These are phyloP conservation scores for Calonectria naviculata DNA, from an alignment of 2,329 filamentous ascomycete species.

Conservation along the genomic window DNA sequence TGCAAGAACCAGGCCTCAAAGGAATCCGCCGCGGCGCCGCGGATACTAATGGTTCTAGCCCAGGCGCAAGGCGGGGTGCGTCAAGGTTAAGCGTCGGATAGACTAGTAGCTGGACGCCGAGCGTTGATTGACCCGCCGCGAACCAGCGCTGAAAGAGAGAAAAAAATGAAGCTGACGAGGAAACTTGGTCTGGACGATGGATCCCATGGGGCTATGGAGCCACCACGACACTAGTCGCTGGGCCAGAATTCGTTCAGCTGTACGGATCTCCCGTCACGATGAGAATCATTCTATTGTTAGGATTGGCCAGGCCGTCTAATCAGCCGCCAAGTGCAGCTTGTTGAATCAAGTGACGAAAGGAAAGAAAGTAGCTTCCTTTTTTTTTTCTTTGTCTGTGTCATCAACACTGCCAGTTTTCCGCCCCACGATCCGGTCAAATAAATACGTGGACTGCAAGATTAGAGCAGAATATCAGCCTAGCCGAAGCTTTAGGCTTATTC, in stretches of 20 bases:
- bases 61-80: not conserved
- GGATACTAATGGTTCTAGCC: not conserved
- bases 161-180: conserved; percentile 16
- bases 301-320: conserved; percentile 31
- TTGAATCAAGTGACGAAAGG: not conserved
- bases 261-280: conserved; percentile 12
- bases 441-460: not conserved
- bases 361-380: not conserved
- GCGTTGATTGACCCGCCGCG: not conserved
- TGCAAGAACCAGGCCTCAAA: not conserved
- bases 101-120: not conserved
- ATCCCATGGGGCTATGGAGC: conserved; percentile 20
- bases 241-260: conserved; percentile 11
- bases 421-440: not conserved
- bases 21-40: conserved; percentile 5
- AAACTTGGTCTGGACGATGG: conserved; percentile 19
- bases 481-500: not conserved
- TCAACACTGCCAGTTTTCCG: too few species aligned
- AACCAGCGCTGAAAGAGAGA: conserved; percentile 1
- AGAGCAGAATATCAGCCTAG: not conserved
- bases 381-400: too few species aligned
- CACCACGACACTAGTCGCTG: conserved; percentile 10
- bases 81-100: not conserved
- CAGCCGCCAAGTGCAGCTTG: conserved; percentile 31
- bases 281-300: conserved; percentile 20